Percentiles rank a stretch among this genome's conserved stretches.
phyloP scores from a whole-genome alignment of 2,329 filamentous ascomycete species.

The Fusarium sp. region DNA sequence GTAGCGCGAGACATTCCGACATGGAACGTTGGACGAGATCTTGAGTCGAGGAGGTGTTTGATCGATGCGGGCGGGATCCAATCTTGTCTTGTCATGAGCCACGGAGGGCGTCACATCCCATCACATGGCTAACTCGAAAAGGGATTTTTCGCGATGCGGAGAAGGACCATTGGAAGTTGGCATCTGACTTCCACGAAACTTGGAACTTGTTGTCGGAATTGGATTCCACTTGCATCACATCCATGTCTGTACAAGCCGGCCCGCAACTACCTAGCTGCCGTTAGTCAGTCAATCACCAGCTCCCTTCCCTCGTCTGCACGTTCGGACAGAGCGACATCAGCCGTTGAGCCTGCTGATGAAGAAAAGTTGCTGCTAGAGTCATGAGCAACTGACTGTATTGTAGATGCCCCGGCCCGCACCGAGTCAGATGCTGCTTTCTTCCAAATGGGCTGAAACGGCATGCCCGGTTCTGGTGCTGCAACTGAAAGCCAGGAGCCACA shows the following conservation, averaged over 20 bases:
- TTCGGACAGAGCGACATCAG: background rate
- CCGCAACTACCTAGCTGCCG: background rate
- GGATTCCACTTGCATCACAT: background rate
- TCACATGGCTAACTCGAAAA: conserved; percentile 38
- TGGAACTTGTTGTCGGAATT: conserved; percentile 5
- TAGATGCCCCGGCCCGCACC: background rate
- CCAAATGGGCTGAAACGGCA: conserved; percentile 1
- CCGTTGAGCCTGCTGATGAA: background rate
- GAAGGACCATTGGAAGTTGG: background rate
- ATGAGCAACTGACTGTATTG: conserved; percentile 1
- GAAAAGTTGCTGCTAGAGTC: background rate
- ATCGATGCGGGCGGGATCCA: conserved; percentile 16
- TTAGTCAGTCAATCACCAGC: background rate
- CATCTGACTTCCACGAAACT: background rate
- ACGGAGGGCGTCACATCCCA: conserved; percentile 33
- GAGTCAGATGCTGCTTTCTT: background rate
- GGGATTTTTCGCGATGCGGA: conserved; percentile 31
- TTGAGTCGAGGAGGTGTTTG: conserved; percentile 16
- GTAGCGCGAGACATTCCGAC: background rate
- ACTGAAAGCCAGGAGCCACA: conserved; percentile 11
- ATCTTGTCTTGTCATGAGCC: conserved; percentile 26
- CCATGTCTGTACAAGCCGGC: background rate
- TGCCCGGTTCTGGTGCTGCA: background rate
- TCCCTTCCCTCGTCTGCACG: background rate
- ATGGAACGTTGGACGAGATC: background rate